These are phyloP conservation scores for Asparagopsis taxiformis DNA, from an alignment of 31 red algal species.

Conservation along the genomic window DNA sequence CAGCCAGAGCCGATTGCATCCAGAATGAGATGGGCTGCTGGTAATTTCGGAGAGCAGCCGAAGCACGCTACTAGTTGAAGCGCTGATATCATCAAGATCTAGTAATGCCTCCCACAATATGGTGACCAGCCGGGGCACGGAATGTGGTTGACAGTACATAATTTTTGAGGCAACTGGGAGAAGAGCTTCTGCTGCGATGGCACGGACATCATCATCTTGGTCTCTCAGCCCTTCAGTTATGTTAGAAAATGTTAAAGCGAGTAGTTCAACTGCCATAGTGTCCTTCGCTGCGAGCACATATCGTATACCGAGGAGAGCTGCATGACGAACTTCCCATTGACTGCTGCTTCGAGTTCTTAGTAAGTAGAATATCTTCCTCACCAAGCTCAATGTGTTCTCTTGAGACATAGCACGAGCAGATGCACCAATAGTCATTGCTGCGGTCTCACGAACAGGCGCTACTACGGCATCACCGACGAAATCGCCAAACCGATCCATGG, in stretches of 20 bases:
- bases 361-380: conserved; percentile 38
- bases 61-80: conserved; percentile 79
- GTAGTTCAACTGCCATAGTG: conserved; percentile 41
- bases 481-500: conserved; percentile 97
- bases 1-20: conserved; percentile 51
- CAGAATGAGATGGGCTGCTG: conserved; percentile 25
- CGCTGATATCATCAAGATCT: conserved; percentile 87
- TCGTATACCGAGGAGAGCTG: conserved; percentile 72
- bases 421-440: conserved; percentile 88
- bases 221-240: conserved; percentile 60
- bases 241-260: conserved; percentile 34
- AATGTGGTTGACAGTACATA: conserved; percentile 30
- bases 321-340: conserved; percentile 95
- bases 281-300: conserved; percentile 83
- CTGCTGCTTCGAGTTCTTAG: conserved; percentile 33
- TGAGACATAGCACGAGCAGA: conserved; percentile 44
- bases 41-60: conserved; percentile 53
- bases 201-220: conserved; percentile 86
- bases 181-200: conserved; percentile 76
- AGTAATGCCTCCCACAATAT: conserved; percentile 74
- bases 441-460: conserved; percentile 93
- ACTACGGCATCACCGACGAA: conserved; percentile 90
- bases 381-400: conserved; percentile 21
- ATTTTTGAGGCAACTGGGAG: conserved; percentile 49
- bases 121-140: conserved; percentile 59